These are phyloP conservation scores for Podospora sp. DNA, from an alignment of 495 filamentous ascomycete genomes.

Conservation along the genomic window DNA sequence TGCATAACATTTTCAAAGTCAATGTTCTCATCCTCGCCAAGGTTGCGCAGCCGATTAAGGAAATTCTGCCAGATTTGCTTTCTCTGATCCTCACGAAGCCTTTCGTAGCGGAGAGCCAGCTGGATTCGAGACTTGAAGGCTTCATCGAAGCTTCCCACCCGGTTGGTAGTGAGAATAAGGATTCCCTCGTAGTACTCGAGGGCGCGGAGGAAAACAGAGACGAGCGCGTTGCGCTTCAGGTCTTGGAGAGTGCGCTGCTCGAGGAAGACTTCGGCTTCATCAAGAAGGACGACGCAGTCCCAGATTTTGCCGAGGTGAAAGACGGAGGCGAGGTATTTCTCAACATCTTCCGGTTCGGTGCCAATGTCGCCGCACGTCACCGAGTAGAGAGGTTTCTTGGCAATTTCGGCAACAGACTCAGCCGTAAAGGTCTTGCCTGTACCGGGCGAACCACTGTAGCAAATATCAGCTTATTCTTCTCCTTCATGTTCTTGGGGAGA, in stretches of 20 bases:
- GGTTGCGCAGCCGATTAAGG: neutral
- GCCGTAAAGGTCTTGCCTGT: conserved; percentile 23
- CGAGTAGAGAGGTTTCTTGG: conserved; percentile 6
- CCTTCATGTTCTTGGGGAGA: too few species aligned
- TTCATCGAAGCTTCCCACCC: conserved; percentile 17
- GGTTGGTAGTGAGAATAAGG: conserved; percentile 20
- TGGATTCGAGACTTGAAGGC: conserved; percentile 18
- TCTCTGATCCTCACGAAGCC: neutral
- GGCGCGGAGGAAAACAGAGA: conserved; percentile 19
- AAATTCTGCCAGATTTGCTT: neutral
- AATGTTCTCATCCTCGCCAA: neutral
- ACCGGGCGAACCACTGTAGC: conserved; percentile 18
- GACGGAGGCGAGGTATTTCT: conserved; percentile 43
- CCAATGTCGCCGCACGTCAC: conserved; percentile 23
- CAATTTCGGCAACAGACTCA: conserved; percentile 15
- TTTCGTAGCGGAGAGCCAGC: conserved; percentile 3
- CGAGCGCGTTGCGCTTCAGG: conserved; percentile 12
- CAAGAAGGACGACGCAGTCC: conserved; percentile 55
- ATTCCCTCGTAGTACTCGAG: conserved; percentile 21
- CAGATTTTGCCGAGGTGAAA: conserved; percentile 46
- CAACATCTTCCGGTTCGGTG: conserved; percentile 36
- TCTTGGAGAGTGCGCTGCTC: conserved; percentile 22
- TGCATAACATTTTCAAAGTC: neutral
- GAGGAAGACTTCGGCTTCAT: conserved; percentile 62
- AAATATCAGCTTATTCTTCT: too few species aligned